phyloP scores from a whole-genome alignment of 371 early-diverging fungal genomes.

The Mortierella sp. region DNA sequence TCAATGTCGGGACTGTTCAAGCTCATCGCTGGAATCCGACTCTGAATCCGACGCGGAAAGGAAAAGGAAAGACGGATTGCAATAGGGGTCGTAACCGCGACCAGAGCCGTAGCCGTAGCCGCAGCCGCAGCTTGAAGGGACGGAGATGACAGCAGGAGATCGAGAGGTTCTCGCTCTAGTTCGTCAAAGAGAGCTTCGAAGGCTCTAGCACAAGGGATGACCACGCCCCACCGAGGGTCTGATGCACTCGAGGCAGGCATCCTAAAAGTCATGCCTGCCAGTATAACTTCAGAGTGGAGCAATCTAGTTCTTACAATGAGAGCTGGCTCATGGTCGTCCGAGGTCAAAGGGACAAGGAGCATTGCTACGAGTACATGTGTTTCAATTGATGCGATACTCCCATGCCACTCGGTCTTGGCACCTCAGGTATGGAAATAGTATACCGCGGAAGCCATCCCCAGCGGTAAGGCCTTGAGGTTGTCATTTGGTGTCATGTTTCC shows the following conservation, averaged over 20 bases:
- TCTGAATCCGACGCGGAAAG: conserved; percentile 25
- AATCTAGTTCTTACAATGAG: not conserved
- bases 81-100: conserved; percentile 7
- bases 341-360: conserved; percentile 55
- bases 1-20: conserved; percentile 16
- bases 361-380: conserved; percentile 31
- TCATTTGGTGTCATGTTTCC: not conserved
- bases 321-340: conserved; percentile 44
- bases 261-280: not conserved
- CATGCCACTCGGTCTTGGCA: not conserved
- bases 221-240: not conserved
- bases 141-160: not conserved
- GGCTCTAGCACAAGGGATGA: not conserved
- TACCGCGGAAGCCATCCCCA: conserved; percentile 36
- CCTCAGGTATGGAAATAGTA: conserved; percentile 31
- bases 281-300: conserved; percentile 9
- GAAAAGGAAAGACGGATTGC: not conserved
- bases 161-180: conserved; percentile 14
- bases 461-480: conserved; percentile 17
- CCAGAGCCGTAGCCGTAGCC: conserved; percentile 11
- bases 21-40: conserved; percentile 14
- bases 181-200: not conserved
- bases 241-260: not conserved
- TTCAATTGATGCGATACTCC: too few species aligned
- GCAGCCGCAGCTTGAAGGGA: conserved; percentile 6